Evolutionary conservation across 192 early-diverging fungal genomes (phyloP), one percentile per base, ranked within the genome.

Genomic region (Mortierella antarctica): DNA sequence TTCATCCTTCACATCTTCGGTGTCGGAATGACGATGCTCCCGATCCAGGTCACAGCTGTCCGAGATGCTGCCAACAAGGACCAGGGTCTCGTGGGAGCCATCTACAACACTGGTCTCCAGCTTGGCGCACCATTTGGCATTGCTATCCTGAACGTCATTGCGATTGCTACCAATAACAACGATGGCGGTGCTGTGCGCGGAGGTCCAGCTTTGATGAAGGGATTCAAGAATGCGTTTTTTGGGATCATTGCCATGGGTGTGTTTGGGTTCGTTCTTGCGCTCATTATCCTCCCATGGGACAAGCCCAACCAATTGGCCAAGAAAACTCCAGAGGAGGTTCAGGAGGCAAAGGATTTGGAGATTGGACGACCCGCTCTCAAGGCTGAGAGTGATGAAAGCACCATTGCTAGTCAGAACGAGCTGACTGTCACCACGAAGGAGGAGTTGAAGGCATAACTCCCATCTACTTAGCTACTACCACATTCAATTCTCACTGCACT

Each of bases 31-130:
- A 51, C 65, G 4, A 62, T 72, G 44, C 50, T 83, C 15, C 69
- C 73, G 9, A 46, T 69, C 17, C 74, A 76, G 14, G 57, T 76
- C 53, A 76, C 74, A 12, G 74, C 70, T 44, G 69, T 73, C 55
- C 45, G 67, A 13, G 62, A 74, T 18, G 82, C 74, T n/a, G 69
- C 53, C 5, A 70, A 74, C 31, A 62, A 70, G 17, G 82, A 83
- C 20, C 74, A 76, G 23, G 74, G 74, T 8, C 46, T 75, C 18
- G 62, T 83, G 2, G 74, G 82, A 0, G 82, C 73, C 1, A 70
- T 83, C 7, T 83, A 83, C 15, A 76, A 66, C 52, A 75, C 82
- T 39, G 73, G 73, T n/a, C 47, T 74, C 0, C 82, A 83, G 52
- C 64, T 83, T 11, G 82, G 82, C 23, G 73, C 69, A 39, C 73